Evolutionary conservation across 495 filamentous ascomycete genomes (phyloP).

Genomic region (Aspergillus panamensis): DNA sequence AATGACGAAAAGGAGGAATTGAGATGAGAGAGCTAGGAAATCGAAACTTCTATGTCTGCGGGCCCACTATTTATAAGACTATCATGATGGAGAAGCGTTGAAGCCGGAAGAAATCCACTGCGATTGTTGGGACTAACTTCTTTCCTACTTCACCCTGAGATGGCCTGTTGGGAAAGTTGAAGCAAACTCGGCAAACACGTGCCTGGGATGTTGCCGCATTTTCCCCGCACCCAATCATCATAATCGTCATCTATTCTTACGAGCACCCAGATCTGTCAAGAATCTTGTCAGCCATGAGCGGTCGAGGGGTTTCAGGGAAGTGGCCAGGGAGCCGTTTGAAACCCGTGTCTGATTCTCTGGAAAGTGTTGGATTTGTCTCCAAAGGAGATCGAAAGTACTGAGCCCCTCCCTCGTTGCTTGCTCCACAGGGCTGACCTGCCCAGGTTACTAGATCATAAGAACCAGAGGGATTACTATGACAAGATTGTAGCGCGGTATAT

Average conservation of each 20-base stretch:
- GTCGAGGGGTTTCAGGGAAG: conserved; percentile 21
- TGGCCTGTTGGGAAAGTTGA: conserved; percentile 1
- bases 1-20: conserved; percentile 7
- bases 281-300: conserved; percentile 14
- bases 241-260: neutral
- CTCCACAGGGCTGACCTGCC: conserved; percentile 16
- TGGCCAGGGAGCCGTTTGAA: conserved; percentile 61
- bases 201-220: neutral
- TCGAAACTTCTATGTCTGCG: neutral
- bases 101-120: neutral
- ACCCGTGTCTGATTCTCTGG: conserved; percentile 69
- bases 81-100: neutral
- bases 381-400: conserved; percentile 77
- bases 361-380: conserved; percentile 75
- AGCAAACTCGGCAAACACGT: conserved; percentile 13
- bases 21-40: conserved; percentile 1
- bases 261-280: conserved; percentile 2
- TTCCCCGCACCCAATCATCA: conserved; percentile 10
- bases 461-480: conserved; percentile 78
- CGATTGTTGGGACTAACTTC: neutral
- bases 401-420: neutral
- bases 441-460: conserved; percentile 71
- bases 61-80: neutral
- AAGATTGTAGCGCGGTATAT: conserved; percentile 84
- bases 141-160: neutral